Evolutionary conservation across 2,329 filamentous ascomycete species (phyloP).

Genomic region (Pestalotiopsis fici): DNA sequence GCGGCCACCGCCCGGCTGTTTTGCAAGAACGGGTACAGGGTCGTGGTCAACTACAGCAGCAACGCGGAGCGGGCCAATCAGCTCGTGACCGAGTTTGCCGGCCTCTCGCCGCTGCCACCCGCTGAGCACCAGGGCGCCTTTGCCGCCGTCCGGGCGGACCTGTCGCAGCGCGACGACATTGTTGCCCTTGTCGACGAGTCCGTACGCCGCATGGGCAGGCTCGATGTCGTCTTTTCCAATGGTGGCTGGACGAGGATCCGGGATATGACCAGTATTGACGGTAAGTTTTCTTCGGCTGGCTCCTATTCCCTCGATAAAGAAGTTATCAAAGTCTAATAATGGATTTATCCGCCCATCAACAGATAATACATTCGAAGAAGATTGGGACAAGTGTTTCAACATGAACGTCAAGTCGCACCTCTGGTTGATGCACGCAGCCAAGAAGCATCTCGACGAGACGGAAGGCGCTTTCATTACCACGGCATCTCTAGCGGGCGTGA

Average conservation of each 20-base stretch:
- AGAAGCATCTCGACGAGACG: slow-evolving; percentile 52
- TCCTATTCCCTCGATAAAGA: not conserved
- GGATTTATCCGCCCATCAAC: not conserved
- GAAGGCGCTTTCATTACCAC: slow-evolving; percentile 66
- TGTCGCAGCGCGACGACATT: slow-evolving; percentile 61
- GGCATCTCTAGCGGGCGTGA: slow-evolving; percentile 65
- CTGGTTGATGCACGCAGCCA: slow-evolving; percentile 59
- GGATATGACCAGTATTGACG: slow-evolving; percentile 11
- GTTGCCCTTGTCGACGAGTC: slow-evolving; percentile 59
- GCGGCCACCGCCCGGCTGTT: slow-evolving; percentile 68
- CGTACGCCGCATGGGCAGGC: slow-evolving; percentile 60
- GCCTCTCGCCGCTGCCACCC: slow-evolving; percentile 39
- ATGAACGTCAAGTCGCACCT: slow-evolving; percentile 66
- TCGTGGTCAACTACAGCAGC: slow-evolving; percentile 74
- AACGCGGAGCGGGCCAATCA: slow-evolving; percentile 60
- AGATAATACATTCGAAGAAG: slow-evolving; percentile 56
- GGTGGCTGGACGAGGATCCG: slow-evolving; percentile 57
- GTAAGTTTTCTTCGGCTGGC: not conserved
- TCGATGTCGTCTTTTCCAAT: slow-evolving; percentile 81
- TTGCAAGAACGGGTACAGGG: slow-evolving; percentile 65
- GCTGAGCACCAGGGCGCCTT: slow-evolving; percentile 43
- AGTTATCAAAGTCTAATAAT: not conserved
- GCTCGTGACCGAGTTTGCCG: slow-evolving; percentile 56
- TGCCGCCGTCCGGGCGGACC: slow-evolving; percentile 65
- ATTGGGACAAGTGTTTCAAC: slow-evolving; percentile 61